Evolutionary conservation across 306 rosid species (phyloP).

Genomic region (Albizia julibrissin): DNA sequence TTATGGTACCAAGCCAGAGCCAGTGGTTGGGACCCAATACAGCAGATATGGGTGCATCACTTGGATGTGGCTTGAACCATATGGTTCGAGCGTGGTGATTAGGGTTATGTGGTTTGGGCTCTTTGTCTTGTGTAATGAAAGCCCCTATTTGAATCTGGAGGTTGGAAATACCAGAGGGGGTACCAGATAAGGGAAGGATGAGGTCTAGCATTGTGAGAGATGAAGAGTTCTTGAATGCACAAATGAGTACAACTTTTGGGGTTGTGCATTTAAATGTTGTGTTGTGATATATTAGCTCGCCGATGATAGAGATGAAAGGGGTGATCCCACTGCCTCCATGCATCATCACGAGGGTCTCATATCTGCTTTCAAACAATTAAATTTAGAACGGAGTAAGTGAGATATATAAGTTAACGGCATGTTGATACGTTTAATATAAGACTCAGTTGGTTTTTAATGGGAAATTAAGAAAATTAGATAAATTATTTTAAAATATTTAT

Average conservation of each 20-base stretch:
- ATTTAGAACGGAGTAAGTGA: background rate
- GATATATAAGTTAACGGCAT: too few relatives aligned
- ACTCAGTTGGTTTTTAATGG: too few relatives aligned
- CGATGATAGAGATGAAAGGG: constrained; percentile 66
- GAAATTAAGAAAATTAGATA: too few relatives aligned
- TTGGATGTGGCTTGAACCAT: constrained; percentile 52
- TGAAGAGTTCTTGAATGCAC: constrained; percentile 52
- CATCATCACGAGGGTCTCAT: constrained; percentile 64
- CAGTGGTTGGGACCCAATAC: constrained; percentile 60
- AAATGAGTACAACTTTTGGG: constrained; percentile 56
- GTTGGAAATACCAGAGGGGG: constrained; percentile 36
- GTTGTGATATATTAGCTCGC: constrained; percentile 47
- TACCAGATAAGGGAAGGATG: constrained; percentile 51
- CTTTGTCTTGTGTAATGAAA: constrained; percentile 57
- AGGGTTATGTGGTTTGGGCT: constrained; percentile 23
- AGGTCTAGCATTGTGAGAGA: constrained; percentile 62
- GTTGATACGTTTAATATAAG: too few relatives aligned
- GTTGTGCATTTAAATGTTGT: constrained; percentile 30
- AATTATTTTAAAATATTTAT: too few relatives aligned
- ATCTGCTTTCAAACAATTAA: constrained; percentile 32
- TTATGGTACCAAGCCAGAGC: constrained; percentile 68
- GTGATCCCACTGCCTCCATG: constrained; percentile 86
- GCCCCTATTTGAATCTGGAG: constrained; percentile 57
- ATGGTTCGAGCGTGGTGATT: constrained; percentile 12
- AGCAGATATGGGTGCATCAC: constrained; percentile 50